These are phyloP conservation scores for Fusarium setosum DNA, from an alignment of 2,329 filamentous ascomycete genomes.

Conservation along the genomic window DNA sequence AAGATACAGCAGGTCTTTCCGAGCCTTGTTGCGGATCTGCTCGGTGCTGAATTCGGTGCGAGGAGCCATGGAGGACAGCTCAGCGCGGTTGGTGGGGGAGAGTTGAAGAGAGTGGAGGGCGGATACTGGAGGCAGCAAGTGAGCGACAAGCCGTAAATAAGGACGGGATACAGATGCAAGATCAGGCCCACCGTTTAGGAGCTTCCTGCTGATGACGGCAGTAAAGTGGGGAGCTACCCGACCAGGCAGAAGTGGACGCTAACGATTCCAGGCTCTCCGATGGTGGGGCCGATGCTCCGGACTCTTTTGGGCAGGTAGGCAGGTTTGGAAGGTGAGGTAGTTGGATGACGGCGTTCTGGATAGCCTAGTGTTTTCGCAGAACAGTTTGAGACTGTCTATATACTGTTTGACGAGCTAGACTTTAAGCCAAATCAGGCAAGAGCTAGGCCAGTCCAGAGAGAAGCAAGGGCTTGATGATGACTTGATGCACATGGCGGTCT, in stretches of 20 bases:
- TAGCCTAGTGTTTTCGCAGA: too few species aligned
- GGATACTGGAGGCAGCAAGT: neutral
- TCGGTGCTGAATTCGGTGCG: slow-evolving; percentile 78
- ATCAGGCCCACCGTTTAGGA: slow-evolving; percentile 14
- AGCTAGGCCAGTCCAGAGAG: too few species aligned
- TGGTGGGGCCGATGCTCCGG: slow-evolving; percentile 10
- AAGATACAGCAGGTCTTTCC: slow-evolving; percentile 88
- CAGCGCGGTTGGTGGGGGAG: slow-evolving; percentile 48
- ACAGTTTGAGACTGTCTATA: too few species aligned
- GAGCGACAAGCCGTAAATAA: slow-evolving; percentile 9
- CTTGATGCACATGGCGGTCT: too few species aligned
- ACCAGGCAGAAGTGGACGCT: neutral
- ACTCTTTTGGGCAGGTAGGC: too few species aligned
- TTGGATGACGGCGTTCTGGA: too few species aligned
- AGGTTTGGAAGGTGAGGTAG: too few species aligned
- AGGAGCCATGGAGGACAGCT: slow-evolving; percentile 72
- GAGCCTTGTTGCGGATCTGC: slow-evolving; percentile 82
- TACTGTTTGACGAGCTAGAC: too few species aligned
- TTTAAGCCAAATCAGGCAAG: too few species aligned
- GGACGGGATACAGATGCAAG: slow-evolving; percentile 3
- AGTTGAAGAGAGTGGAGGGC: slow-evolving; percentile 2
- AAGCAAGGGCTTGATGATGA: too few species aligned
- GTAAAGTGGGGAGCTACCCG: slow-evolving; percentile 27
- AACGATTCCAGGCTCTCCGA: neutral
- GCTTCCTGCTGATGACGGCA: slow-evolving; percentile 36